Base-by-base conservation (phyloP, 805 yeast genomes). In the Millerago galiae region DNA sequence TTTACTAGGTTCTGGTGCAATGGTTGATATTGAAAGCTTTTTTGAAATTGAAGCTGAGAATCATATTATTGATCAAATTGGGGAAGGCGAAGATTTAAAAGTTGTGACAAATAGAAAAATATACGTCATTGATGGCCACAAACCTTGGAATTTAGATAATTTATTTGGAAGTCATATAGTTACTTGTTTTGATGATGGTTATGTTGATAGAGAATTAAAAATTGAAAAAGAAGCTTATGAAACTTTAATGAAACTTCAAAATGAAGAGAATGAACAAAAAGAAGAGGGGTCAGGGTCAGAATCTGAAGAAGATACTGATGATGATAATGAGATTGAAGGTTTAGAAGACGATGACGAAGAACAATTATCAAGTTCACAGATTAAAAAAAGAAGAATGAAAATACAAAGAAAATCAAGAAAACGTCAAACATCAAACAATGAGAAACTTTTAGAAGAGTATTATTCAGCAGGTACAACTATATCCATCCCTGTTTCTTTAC, bases 111-210 rank as follows among this genome's bases (percentile, higher is more conserved):
- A 65, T 37, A 71, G 93, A 49, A 77, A 72, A 43, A 74, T 91
- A 2, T 95, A 87, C 54, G 75, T 95, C 10, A 71, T 93, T 43
- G 99, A 93, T 62, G 89, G 95, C 3, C 93, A 85, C 50, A 68
- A 98, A 49, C 99, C 99, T 4, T 93, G 99, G 98, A 90, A 90
- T 62, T 67, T 93, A 49, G 96, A 90, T 59, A 93, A 93, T 58
- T 56, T 93, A 37, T 90, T 85, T 69, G 96, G 95, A 1, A 81
- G 91, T 7, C 77, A 78, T 9, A 71, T 78, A 48, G 77, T 93
- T 5, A 72, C 71, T 7, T 90, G 98, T 61, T 75, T 90, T 46
- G 98, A 90, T 56, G 98, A 91, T 59, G 96, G 96, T 0, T 68
- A 69, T 37, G 71, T 84, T 2, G 85, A 81, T 27, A 75, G 72